Evolutionary conservation across 306 rosid genomes (phyloP).

Genomic region (Pyrus communis): DNA sequence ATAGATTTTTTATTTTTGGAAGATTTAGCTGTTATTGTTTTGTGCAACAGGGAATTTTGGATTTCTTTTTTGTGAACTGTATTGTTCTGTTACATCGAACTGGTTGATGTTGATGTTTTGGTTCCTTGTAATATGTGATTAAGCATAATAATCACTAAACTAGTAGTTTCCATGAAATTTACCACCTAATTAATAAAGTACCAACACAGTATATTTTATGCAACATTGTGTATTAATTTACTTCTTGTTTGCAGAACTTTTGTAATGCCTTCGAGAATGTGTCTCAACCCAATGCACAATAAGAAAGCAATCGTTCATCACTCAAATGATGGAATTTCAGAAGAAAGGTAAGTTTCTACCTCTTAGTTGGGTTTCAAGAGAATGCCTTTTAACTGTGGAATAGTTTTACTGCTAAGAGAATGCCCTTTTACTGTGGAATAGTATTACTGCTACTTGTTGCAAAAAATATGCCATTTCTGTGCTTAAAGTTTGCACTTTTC

Average conservation of each 20-base stretch:
- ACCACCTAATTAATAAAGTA: neutral
- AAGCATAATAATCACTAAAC: neutral
- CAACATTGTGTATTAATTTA: neutral
- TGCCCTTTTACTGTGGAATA: neutral
- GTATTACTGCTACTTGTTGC: neutral
- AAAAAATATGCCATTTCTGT: neutral
- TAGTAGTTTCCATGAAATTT: neutral
- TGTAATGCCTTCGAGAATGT: conserved; percentile 95
- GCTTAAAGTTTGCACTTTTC: neutral
- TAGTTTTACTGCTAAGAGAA: neutral
- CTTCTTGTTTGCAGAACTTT: conserved; percentile 55
- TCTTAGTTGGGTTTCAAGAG: conserved; percentile 2
- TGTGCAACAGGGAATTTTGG: neutral
- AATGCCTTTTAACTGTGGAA: neutral
- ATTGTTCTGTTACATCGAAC: neutral
- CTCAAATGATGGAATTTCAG: conserved; percentile 42
- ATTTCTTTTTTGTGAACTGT: neutral
- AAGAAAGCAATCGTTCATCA: conserved; percentile 77
- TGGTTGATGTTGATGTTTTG: neutral
- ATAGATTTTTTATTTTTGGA: neutral
- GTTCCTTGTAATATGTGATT: neutral
- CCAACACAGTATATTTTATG: neutral
- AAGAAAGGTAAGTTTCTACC: conserved; percentile 45
- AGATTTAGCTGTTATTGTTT: neutral
- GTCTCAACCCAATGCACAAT: conserved; percentile 86